These are phyloP conservation scores for Salix arbutifolia DNA, from an alignment of 345 rosid species.

Conservation along the genomic window DNA sequence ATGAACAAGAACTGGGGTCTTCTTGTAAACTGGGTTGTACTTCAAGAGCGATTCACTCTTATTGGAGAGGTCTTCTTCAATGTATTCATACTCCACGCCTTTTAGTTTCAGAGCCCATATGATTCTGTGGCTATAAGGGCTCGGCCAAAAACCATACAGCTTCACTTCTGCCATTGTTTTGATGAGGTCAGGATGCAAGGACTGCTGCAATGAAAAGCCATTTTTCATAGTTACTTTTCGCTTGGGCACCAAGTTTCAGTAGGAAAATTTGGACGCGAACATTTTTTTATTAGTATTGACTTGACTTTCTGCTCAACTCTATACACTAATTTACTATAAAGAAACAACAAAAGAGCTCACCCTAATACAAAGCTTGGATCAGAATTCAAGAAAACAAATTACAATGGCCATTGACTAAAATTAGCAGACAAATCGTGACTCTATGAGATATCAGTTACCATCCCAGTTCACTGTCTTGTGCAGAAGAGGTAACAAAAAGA, in stretches of 20 bases:
- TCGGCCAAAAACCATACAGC: constrained; percentile 8
- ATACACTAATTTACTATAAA: background rate
- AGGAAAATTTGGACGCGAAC: background rate
- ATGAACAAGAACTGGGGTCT: constrained; percentile 12
- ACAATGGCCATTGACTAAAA: background rate
- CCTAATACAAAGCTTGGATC: background rate
- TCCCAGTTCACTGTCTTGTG: background rate
- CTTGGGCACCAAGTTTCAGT: background rate
- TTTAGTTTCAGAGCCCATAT: constrained; percentile 22
- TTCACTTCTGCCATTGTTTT: constrained; percentile 12
- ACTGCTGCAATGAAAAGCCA: background rate
- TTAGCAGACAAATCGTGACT: too few relatives aligned
- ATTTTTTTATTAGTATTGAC: too few relatives aligned
- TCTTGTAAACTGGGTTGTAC: constrained; percentile 12
- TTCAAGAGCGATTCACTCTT: constrained; percentile 10
- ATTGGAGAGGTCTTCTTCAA: constrained; percentile 3
- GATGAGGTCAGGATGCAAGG: background rate
- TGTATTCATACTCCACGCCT: constrained; percentile 1
- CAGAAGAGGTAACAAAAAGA: background rate
- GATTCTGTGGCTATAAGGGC: constrained; percentile 5
- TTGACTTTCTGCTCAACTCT: background rate
- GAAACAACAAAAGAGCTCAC: background rate
- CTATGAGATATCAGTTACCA: too few relatives aligned
- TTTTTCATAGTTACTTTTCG: background rate
- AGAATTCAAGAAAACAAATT: background rate